Conservation (phyloP, 495 filamentous ascomycete genomes). For the Neurospora tetrasperma region DNA sequence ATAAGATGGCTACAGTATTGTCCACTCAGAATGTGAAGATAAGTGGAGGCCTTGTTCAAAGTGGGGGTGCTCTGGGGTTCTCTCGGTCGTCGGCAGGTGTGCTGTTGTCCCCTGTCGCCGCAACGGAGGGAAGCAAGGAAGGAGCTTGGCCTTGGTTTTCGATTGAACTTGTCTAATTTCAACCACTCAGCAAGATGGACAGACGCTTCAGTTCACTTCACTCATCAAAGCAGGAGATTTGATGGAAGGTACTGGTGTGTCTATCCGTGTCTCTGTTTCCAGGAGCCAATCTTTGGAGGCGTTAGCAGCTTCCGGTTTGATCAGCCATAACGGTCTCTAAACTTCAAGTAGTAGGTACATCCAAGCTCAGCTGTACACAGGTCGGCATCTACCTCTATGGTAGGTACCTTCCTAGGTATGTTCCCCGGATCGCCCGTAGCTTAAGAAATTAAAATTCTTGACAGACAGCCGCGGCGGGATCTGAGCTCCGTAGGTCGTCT, state of each 20-base stretch:
- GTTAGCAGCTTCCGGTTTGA: no score
- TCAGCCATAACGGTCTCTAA: no score
- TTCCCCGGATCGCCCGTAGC: no score
- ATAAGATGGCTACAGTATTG: no score
- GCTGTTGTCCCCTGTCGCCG: not conserved
- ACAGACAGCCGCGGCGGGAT: no score
- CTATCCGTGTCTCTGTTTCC: not conserved
- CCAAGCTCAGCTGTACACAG: no score
- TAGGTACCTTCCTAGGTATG: no score
- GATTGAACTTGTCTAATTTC: not conserved
- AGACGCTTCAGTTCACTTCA: not conserved
- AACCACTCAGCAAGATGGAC: not conserved
- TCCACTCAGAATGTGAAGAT: not conserved
- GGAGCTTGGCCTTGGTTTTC: not conserved
- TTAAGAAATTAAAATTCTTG: no score
- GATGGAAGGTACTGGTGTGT: no score
- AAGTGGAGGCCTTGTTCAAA: not conserved
- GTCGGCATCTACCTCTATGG: no score
- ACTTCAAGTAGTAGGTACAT: no score
- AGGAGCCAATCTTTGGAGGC: not conserved
- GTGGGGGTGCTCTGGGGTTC: not conserved
- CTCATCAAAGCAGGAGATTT: not conserved
- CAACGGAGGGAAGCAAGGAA: not conserved
- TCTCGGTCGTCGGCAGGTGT: not conserved
- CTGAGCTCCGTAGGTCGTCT: no score